Base-by-base conservation (phyloP, 2,329 filamentous ascomycete species). In the Cercospora zeina region DNA sequence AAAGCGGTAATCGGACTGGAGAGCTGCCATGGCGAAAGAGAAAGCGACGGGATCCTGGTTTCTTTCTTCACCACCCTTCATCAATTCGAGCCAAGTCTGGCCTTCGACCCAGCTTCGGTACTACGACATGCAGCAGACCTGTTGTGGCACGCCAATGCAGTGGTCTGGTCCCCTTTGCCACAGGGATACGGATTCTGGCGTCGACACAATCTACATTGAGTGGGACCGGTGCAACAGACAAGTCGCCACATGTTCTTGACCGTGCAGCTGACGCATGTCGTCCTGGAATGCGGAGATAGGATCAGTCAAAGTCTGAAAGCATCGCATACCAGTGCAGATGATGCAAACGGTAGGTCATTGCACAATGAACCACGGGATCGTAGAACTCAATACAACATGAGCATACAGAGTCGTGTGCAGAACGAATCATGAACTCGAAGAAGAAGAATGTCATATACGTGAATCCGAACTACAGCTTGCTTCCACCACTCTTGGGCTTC, bases 401-500 rank as follows among this genome's bases (percentile, higher is more conserved):
- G 24, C 6, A 27, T 27, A 6, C 24, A 27, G 3, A 27, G 24
- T 27, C 24, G 6, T 27, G 24, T 27, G 3, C 24, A 27, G 16
- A 42, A n/a, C 16, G 37, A 42, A 19, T 45, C 42, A n/a, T 13
- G 30, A 58, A 33, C 30, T 24, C 31, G 33, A 42, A 59, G n/a
- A n/a, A n/a, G n/a, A n/a, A n/a, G n/a, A n/a, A n/a, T n/a, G n/a
- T n/a, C n/a, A n/a, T n/a, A n/a, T n/a, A n/a, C n/a, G n/a, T n/a
- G n/a, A n/a, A n/a, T n/a, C n/a, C n/a, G n/a, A 45, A 36, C 54
- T 66, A 69, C 67, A 70, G 55, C 54, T 70, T 70, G 49, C 66
- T 68, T 5, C 56, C 62, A 37, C 60, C 65, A 55, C 58, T 64
- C 63, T 65, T 69, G 62, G 85, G 79, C 82, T 85, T 91, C 72